Percentiles rank a stretch among this genome's conserved stretches.
Evolutionary conservation across 208 protist genomes (phyloP).

Genomic region (Herpetomonas samuelpessoai): DNA sequence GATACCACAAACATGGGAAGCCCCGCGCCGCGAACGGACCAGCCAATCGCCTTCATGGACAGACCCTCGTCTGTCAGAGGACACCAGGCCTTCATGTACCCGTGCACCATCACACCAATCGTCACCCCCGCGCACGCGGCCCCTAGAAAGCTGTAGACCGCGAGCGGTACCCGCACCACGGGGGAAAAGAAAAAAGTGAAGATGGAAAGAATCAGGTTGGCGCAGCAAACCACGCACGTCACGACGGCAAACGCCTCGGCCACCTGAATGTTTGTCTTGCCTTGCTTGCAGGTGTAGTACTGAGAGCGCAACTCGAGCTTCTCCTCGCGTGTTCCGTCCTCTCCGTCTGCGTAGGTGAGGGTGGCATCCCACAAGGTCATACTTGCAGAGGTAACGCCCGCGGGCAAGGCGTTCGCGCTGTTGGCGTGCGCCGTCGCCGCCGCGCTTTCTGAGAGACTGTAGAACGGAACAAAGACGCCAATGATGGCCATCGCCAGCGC

Average conservation of each 20-base stretch:
- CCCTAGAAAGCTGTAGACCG: slow-evolving; percentile 11
- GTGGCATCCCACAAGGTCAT: slow-evolving; percentile 3
- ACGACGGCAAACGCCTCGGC: slow-evolving; percentile 28
- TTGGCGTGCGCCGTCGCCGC: background rate
- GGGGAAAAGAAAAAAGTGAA: slow-evolving; percentile 16
- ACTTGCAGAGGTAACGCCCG: background rate
- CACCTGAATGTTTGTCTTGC: slow-evolving; percentile 26
- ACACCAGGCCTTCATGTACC: slow-evolving; percentile 33
- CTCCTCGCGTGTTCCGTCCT: background rate
- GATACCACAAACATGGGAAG: slow-evolving; percentile 17
- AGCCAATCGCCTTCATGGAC: slow-evolving; percentile 4
- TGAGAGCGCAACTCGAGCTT: slow-evolving; percentile 6
- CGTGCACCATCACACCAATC: slow-evolving; percentile 14
- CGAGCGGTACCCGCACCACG: slow-evolving; percentile 20
- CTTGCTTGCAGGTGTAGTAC: slow-evolving; percentile 31
- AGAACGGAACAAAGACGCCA: slow-evolving; percentile 1
- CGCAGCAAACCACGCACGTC: slow-evolving; percentile 14
- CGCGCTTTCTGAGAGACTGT: slow-evolving; percentile 1
- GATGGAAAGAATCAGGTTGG: slow-evolving; percentile 26
- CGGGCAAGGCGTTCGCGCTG: background rate
- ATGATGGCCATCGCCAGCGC: slow-evolving; percentile 11
- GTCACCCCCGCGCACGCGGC: slow-evolving; percentile 6
- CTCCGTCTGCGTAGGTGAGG: background rate
- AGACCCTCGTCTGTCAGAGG: background rate
- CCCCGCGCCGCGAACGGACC: slow-evolving; percentile 4